Evolutionary conservation across 495 filamentous ascomycete species (phyloP), one percentile per base, ranked within the genome.

Genomic region (Aspergillus haitiensis): DNA sequence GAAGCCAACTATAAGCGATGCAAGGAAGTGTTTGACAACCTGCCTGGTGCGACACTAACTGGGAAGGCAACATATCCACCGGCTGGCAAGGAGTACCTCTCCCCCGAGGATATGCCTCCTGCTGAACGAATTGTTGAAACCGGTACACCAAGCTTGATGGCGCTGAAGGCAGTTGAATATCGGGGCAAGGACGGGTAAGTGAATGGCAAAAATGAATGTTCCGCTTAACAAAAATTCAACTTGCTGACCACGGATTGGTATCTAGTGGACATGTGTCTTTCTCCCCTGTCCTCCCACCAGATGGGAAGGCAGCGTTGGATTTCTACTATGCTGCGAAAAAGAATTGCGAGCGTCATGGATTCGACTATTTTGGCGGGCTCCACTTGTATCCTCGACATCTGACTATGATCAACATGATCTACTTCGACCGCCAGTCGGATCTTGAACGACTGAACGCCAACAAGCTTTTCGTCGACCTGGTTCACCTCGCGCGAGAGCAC

Each of bases 301-400:
- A 40, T n/a, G 37, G 37, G 9, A 40, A 40, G 37, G 37, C 37
- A 3, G 37, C 37, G 4, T n/a, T 40, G 37, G 37, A 40, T n/a
- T 40, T 40, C 37, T 40, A 40, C 37, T 40, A 69, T 2, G 82
- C 84, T 10, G 77, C 78, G 49, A 72, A 67, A 55, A 63, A 50
- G 51, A 65, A 64, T 55, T 76, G 64, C 65, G 59, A 39, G 15
- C 51, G 34, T 34, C 74, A 60, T 39, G 79, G 76, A 2, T 73
- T 85, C 42, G 82, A 86, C 49, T 75, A 81, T 48, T 77, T 84
- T 54, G 75, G 75, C 0, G 78, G 77, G 85, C 57, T 71, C 65
- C 39, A 75, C 84, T 9, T 82, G 79, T 5, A 70, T 80, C 61
- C 34, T 7, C 33, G 37, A 54, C 13, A 57, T 44, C 42, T 49